These are phyloP conservation scores for Ustulina deusta DNA, from an alignment of 2,329 filamentous ascomycete genomes.

Conservation along the genomic window DNA sequence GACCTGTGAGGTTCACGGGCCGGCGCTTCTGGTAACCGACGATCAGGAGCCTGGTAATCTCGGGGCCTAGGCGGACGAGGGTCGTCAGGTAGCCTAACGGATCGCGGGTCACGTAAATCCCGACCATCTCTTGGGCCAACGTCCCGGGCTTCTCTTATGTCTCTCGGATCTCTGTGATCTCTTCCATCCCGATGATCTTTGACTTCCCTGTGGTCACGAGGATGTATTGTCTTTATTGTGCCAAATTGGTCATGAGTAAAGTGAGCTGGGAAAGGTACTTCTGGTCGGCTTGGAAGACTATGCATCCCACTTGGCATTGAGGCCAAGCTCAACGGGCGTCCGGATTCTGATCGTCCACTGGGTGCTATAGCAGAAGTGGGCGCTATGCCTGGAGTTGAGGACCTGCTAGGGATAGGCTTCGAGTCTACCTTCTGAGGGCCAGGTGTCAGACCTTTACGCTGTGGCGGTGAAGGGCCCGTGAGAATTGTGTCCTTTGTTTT, in stretches of 20 bases:
- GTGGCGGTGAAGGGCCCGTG: slow-evolving; percentile 36
- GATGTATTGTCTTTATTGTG: slow-evolving; percentile 54
- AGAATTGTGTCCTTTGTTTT: slow-evolving; percentile 41
- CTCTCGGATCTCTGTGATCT: slow-evolving; percentile 50
- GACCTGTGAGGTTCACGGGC: slow-evolving; percentile 54
- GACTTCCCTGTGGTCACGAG: slow-evolving; percentile 48
- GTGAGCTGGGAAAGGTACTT: slow-evolving; percentile 65
- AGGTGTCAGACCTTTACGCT: slow-evolving; percentile 37
- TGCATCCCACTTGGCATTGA: slow-evolving; percentile 49
- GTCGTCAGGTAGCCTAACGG: slow-evolving; percentile 55
- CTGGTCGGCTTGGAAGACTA: slow-evolving; percentile 68
- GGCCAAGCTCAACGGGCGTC: slow-evolving; percentile 48
- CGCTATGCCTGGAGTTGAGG: slow-evolving; percentile 44
- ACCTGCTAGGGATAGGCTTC: slow-evolving; percentile 40
- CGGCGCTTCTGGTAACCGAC: slow-evolving; percentile 56
- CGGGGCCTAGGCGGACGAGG: slow-evolving; percentile 57
- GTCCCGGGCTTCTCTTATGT: slow-evolving; percentile 56
- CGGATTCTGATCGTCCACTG: slow-evolving; percentile 49
- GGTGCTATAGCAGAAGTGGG: slow-evolving; percentile 40
- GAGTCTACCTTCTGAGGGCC: slow-evolving; percentile 45
- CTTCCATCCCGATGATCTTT: slow-evolving; percentile 52
- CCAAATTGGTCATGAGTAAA: slow-evolving; percentile 60
- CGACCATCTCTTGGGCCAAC: slow-evolving; percentile 53
- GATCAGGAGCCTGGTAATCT: slow-evolving; percentile 57
- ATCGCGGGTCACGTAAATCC: slow-evolving; percentile 51